phyloP scores from a whole-genome alignment of 176 grass and related monocot species.

The Saccharum officinarum region DNA sequence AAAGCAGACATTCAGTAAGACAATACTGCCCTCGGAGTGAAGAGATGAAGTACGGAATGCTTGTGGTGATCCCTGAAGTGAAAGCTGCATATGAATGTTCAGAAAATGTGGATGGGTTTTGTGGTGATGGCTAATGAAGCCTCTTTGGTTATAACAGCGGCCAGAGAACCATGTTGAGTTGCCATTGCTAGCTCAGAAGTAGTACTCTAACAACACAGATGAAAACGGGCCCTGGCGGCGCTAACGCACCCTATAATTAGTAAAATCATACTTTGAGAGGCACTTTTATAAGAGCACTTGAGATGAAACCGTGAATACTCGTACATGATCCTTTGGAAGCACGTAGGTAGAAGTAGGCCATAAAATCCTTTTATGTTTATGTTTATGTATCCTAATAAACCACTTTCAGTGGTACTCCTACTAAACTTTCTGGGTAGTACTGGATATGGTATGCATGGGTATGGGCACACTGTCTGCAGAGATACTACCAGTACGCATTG shows the following conservation, averaged over 20 bases:
- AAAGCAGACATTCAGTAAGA: background rate
- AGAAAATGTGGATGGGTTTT: constrained; percentile 1
- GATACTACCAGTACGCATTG: background rate
- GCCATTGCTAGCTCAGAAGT: constrained; percentile 1
- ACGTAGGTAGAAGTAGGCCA: too few relatives aligned
- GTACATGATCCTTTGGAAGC: too few relatives aligned
- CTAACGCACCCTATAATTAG: background rate
- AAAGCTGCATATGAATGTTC: background rate
- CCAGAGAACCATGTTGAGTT: background rate
- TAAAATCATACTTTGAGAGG: background rate
- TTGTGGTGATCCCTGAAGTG: background rate
- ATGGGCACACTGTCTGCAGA: background rate
- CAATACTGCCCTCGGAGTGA: background rate
- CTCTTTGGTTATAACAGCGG: too few relatives aligned
- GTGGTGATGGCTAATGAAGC: background rate
- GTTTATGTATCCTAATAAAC: too few relatives aligned
- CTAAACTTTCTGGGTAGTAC: too few relatives aligned
- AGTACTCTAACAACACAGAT: background rate
- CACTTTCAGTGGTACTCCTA: too few relatives aligned
- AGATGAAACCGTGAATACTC: background rate
- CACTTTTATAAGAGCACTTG: background rate
- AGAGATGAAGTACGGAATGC: background rate
- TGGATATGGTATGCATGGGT: too few relatives aligned
- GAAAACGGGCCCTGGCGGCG: background rate
- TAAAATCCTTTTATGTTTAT: too few relatives aligned